Evolutionary conservation across 306 rosid genomes (phyloP), one percentile per base, ranked within the genome.

Genomic region (Neltuma alba): DNA sequence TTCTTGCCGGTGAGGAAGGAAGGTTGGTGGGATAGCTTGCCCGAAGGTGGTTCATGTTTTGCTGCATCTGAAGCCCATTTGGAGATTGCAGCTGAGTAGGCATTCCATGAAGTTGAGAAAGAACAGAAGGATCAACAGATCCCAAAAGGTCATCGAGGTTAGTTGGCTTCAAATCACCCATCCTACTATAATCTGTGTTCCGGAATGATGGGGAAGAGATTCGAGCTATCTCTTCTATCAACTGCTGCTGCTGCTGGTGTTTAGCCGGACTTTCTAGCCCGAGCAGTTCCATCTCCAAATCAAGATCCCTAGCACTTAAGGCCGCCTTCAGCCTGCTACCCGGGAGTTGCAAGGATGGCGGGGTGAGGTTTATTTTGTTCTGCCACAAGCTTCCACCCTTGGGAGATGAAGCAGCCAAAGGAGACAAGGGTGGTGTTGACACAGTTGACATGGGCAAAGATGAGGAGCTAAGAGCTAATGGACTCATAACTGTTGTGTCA

Each of bases 371-470:
- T 54, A 87, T 44, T 58, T 92, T 94, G 97, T 87, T 94, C 86
- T 93, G 98, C 99, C 99, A 93, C 90, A 91, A 23, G 86, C 40
- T 89, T 75, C 93, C 98, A 74, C 89, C 86, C 78, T 90, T 96
- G 34, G 99, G 99, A 57, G 99, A 86, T 0, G 93, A 89, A n/a
- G 89, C 86, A 16, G 97, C 88, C 83, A 89, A 72, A 58, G 99
- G 98, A 76, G 99, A 96, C 99, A 93, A 80, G 44, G 97, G 98
- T 0, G 98, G 98, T 11, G 99, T 93, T 9, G 98, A 93, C 70
- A 92, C 87, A 6, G 91, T 82, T 12, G 97, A 86, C 87, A 89
- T 81, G 1, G 97, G 86, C 85, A 91, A 3, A 52, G 97, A 84
- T 14, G 98, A 79, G 23, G 98, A 87, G 80, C 94, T 93, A 23